Evolutionary conservation across 495 filamentous ascomycete species (phyloP), one percentile per base, ranked within the genome.

Genomic region (Ascobolus immersus): DNA sequence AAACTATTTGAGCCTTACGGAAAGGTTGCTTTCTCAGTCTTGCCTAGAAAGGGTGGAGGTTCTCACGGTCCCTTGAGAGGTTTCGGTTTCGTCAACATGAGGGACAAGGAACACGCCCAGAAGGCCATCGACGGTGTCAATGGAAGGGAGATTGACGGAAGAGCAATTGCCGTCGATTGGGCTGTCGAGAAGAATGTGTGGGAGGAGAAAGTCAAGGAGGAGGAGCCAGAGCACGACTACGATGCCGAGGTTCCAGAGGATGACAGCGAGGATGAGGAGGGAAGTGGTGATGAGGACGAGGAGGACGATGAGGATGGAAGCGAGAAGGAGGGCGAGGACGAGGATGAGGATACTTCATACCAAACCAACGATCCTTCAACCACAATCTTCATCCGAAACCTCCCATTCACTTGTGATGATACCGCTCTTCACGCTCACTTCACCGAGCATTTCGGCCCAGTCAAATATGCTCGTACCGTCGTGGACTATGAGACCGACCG

Each of bases 361-460:
- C n/a, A 25, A 25, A n/a, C 22, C 22, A 7, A 25, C 7, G 22
- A 7, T 25, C 22, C 72, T 40, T 62, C 60, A 3, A 65, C 65
- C 8, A 92, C 81, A 0, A 53, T 93, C 24, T 99, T 99, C 57
- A 65, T 94, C 43, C 78, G 86, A 38, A 99, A 99, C 47, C 59
- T 99, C 15, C 82, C 86, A 1, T 99, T 89, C 51, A 73, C 74
- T 10, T 66, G 64, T 21, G 69, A 71, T 17, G 80, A 99, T 45
- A 69, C 78, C 34, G 55, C 62, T 14, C 64, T 99, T 13, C 69
- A 77, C 40, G 64, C 72, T 19, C 80, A 91, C 44, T 99, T 99
- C 45, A 35, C 33, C 4, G 50, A 55, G 7, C 59, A 69, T 41
- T 99, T 99, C 42, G 86, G 86, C 25, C 59, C 61, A 1, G 55